Evolutionary conservation across 1,139 yeast species (phyloP).

Genomic region (Williopsis jadinii): DNA sequence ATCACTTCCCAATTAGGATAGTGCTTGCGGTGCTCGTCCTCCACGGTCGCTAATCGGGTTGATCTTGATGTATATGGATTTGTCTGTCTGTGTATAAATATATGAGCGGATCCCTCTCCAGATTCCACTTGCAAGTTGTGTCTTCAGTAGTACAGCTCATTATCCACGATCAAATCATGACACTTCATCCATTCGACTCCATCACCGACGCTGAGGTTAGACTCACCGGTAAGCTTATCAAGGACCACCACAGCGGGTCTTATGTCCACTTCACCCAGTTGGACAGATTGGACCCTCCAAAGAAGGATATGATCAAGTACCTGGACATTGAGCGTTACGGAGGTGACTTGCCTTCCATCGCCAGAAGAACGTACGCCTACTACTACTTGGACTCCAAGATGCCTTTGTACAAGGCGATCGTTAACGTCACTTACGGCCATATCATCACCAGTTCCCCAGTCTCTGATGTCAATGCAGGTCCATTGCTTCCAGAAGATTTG

Average conservation of each 20-base stretch:
- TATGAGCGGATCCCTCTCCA: no score
- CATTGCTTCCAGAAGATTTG: constrained; percentile 67
- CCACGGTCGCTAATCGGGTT: no score
- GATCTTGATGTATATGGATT: no score
- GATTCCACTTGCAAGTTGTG: no score
- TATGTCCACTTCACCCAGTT: constrained; percentile 63
- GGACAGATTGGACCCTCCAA: constrained; percentile 78
- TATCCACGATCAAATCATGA: constrained; percentile 1
- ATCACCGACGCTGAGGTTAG: constrained; percentile 60
- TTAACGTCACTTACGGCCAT: constrained; percentile 60
- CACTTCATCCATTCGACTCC: constrained; percentile 46
- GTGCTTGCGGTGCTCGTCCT: no score
- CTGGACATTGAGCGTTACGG: constrained; percentile 59
- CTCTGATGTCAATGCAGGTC: constrained; percentile 64
- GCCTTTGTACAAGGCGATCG: constrained; percentile 65
- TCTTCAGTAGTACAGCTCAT: no score
- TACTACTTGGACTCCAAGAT: constrained; percentile 50
- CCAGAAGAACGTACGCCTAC: constrained; percentile 63
- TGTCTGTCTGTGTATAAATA: no score
- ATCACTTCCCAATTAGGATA: no score
- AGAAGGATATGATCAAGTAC: constrained; percentile 61
- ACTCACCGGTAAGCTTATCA: constrained; percentile 55
- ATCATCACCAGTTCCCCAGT: constrained; percentile 50
- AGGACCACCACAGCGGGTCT: constrained; percentile 39
- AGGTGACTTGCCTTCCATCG: constrained; percentile 42